phyloP scores from a whole-genome alignment of 148 eudicot species.

The Diospyros kaki region DNA sequence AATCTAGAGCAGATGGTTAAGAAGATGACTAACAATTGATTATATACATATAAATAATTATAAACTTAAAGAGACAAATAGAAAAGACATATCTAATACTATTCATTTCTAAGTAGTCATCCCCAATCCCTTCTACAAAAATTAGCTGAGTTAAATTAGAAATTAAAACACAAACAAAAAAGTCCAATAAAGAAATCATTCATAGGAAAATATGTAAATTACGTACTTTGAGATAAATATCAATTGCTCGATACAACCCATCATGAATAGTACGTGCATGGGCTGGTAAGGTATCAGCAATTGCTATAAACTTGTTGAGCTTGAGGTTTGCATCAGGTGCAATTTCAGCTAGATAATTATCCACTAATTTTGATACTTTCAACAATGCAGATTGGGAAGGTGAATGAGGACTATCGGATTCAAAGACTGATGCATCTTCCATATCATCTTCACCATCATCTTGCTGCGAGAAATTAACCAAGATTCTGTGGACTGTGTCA shows the following conservation, averaged over 20 bases:
- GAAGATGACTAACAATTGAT: background rate
- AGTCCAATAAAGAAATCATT: background rate
- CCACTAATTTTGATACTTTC: conserved; percentile 79
- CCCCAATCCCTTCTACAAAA: background rate
- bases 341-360: conserved; percentile 79
- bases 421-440: conserved; percentile 65
- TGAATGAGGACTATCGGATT: conserved; percentile 62
- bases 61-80: background rate
- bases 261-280: conserved; percentile 77
- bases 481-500: conserved; percentile 77
- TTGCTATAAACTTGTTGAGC: conserved; percentile 62
- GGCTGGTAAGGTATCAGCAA: conserved; percentile 76
- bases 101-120: background rate
- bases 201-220: conserved; percentile 1
- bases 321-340: conserved; percentile 90
- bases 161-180: background rate
- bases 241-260: conserved; percentile 79
- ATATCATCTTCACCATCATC: conserved; percentile 76
- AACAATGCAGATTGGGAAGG: conserved; percentile 71
- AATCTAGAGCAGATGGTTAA: background rate
- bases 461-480: conserved; percentile 73
- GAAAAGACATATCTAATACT: background rate
- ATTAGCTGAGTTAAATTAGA: background rate
- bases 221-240: conserved; percentile 78
- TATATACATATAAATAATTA: background rate